These are phyloP conservation scores for Cutaneotrichosporon spelunceum DNA, from an alignment of 1,284 basidiomycete species.

Conservation along the genomic window DNA sequence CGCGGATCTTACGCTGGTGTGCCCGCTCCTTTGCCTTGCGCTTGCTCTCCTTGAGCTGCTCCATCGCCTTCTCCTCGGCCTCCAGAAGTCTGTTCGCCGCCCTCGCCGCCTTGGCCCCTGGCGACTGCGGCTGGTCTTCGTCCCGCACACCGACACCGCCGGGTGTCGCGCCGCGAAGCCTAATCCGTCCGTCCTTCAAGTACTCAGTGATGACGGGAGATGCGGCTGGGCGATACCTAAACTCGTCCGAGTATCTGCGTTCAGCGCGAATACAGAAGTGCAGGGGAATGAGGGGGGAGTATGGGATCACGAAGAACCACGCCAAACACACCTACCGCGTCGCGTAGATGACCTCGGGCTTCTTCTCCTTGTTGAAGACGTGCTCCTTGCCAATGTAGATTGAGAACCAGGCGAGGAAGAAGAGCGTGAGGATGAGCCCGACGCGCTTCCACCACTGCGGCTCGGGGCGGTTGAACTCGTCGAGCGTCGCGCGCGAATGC, in stretches of 20 bases:
- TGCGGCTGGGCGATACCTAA: constrained; percentile 52
- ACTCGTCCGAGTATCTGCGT: constrained; percentile 51
- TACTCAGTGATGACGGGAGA: constrained; percentile 53
- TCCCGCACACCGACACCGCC: constrained; percentile 47
- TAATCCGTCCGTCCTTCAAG: constrained; percentile 49
- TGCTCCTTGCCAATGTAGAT: constrained; percentile 28
- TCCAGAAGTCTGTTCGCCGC: constrained; percentile 9
- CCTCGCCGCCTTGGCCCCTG: constrained; percentile 23
- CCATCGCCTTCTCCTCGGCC: constrained; percentile 12
- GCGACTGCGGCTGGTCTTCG: constrained; percentile 39
- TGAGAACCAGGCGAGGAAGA: constrained; percentile 40
- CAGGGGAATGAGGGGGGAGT: not conserved
- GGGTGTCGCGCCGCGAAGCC: constrained; percentile 48
- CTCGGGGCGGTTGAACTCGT: constrained; percentile 45
- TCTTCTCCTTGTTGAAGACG: constrained; percentile 10
- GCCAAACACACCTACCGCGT: constrained; percentile 37
- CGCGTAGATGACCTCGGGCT: constrained; percentile 50
- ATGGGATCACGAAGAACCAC: not conserved
- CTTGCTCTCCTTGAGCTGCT: constrained; percentile 18
- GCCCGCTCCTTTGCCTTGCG: constrained; percentile 19
- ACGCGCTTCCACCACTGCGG: constrained; percentile 47
- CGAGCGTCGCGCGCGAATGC: constrained; percentile 21
- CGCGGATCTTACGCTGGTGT: constrained; percentile 12
- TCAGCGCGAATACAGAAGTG: not conserved
- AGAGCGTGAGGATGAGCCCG: constrained; percentile 32